Evolutionary conservation across 139 green algal species (phyloP).

Genomic region (Asterochloris erici): DNA sequence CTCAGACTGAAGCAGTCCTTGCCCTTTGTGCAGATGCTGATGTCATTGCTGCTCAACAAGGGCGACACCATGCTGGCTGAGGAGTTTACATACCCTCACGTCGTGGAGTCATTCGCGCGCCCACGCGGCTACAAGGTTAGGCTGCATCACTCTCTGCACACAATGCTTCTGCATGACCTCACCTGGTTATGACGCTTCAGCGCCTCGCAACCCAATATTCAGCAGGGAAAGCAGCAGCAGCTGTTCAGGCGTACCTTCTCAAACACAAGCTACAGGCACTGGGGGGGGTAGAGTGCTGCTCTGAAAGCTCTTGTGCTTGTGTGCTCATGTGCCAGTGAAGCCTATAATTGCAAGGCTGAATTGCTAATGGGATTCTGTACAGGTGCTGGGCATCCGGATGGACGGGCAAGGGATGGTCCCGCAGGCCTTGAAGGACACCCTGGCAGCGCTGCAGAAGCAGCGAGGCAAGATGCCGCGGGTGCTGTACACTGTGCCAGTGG

Average conservation of each 20-base stretch:
- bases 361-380: no score
- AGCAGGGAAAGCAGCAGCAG: no score
- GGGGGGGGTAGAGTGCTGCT: no score
- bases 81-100: slow-evolving; percentile 68
- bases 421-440: slow-evolving; percentile 14
- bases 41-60: slow-evolving; percentile 45
- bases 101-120: slow-evolving; percentile 55
- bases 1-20: no score
- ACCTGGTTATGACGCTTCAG: no score
- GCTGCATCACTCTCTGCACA: slow-evolving; percentile 30
- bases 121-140: slow-evolving; percentile 41
- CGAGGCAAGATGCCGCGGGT: slow-evolving; percentile 14
- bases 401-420: slow-evolving; percentile 60
- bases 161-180: background rate
- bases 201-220: no score
- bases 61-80: slow-evolving; percentile 62
- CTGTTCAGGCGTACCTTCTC: no score
- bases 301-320: no score
- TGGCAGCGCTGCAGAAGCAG: background rate
- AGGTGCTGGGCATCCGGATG: slow-evolving; percentile 31
- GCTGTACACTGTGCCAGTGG: slow-evolving; percentile 71
- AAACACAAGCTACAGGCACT: no score
- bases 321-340: no score
- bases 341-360: no score
- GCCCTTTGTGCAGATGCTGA: slow-evolving; percentile 27